Percentiles rank a stretch among this genome's conserved stretches.
Conservation (phyloP, 768 basidiomycete genomes). For the Leccinum aurantiacum region DNA sequence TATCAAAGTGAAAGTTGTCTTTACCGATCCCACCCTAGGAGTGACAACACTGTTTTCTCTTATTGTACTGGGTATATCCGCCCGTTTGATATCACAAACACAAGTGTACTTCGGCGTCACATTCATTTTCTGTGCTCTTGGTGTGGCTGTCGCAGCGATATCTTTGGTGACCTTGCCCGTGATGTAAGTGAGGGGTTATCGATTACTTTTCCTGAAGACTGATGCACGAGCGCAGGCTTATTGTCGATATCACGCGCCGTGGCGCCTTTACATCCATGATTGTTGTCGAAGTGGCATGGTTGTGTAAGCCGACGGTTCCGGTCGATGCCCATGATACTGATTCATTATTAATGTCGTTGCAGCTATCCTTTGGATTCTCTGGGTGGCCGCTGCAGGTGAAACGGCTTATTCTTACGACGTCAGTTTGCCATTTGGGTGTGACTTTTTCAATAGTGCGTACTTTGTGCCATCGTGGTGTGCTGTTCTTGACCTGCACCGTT, state of each 20-base stretch:
- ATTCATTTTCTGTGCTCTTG: constrained; percentile 27
- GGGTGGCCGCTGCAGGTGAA: constrained; percentile 38
- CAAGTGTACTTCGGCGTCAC: constrained; percentile 9
- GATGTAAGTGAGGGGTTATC: constrained; percentile 20
- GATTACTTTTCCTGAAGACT: neutral
- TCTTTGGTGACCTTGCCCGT: constrained; percentile 31
- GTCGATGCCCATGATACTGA: neutral
- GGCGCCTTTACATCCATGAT: constrained; percentile 42
- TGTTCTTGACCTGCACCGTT: neutral
- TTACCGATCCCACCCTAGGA: constrained; percentile 15
- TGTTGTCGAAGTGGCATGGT: constrained; percentile 37
- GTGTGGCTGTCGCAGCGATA: constrained; percentile 28
- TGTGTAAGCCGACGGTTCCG: constrained; percentile 29
- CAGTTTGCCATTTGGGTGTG: constrained; percentile 15
- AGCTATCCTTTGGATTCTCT: constrained; percentile 39
- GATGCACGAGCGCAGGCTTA: constrained; percentile 26
- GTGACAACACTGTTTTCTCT: constrained; percentile 25
- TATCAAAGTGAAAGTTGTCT: neutral
- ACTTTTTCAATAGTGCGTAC: constrained; percentile 7
- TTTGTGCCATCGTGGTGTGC: neutral
- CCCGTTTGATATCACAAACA: constrained; percentile 26
- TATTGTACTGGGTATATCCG: constrained; percentile 34
- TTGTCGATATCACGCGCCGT: constrained; percentile 35
- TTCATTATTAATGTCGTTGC: neutral
- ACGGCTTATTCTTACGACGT: constrained; percentile 12